Conservation (phyloP, 441 rosid genomes). For the Pelargonium fulgidum region DNA sequence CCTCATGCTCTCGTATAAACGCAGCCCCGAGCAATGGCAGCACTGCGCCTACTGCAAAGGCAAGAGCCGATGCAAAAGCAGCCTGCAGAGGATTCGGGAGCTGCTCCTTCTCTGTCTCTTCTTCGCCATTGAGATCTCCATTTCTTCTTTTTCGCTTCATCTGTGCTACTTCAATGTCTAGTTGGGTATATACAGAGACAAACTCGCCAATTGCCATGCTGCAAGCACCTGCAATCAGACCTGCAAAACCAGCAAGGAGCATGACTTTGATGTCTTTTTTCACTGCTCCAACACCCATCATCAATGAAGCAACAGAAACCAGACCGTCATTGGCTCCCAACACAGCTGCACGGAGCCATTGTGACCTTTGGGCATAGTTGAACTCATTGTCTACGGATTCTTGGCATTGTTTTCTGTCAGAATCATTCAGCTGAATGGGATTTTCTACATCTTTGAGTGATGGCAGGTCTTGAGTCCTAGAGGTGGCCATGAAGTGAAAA, state of each 20-base stretch:
- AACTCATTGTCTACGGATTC: constrained; percentile 31
- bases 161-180: constrained; percentile 71
- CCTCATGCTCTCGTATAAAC: neutral
- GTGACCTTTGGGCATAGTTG: constrained; percentile 79
- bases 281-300: constrained; percentile 88
- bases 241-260: constrained; percentile 82
- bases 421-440: neutral
- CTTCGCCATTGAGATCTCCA: constrained; percentile 2
- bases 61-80: constrained; percentile 1
- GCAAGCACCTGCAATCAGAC: constrained; percentile 81
- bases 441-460: constrained; percentile 6
- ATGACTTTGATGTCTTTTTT: constrained; percentile 64
- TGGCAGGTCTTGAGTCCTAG: neutral
- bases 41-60: neutral
- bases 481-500: neutral
- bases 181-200: constrained; percentile 79
- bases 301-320: constrained; percentile 67
- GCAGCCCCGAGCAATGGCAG: neutral
- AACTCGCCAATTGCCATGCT: constrained; percentile 98
- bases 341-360: constrained; percentile 86
- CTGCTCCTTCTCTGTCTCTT: neutral
- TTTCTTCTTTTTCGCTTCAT: constrained; percentile 37
- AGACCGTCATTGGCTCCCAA: constrained; percentile 88
- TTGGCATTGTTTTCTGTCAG: neutral
- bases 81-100: constrained; percentile 8